A percentile compares a stretch with the other conserved stretches of the same genome.
Conservation (phyloP, 306 rosid species). For the Argentina anserina region DNA sequence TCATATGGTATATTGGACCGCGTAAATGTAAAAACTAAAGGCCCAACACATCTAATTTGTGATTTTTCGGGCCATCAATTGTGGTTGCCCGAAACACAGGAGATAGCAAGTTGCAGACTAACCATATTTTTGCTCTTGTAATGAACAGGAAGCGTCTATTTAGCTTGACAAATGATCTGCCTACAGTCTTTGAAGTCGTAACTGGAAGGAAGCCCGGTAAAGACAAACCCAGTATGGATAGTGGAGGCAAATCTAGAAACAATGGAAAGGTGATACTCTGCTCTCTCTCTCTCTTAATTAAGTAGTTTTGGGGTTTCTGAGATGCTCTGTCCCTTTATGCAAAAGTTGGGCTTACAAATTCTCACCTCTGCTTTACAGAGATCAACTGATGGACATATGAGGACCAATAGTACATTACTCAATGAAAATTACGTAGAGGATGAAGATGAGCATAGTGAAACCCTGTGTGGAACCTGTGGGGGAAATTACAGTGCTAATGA, state of each 20-base stretch:
- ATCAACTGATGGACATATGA: conserved; percentile 40
- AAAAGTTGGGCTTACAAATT: conserved; percentile 10
- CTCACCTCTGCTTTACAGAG: conserved; percentile 35
- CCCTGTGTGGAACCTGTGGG: conserved; percentile 63
- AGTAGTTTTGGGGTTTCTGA: not conserved
- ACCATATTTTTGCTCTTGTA: conserved; percentile 1
- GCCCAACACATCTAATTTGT: not conserved
- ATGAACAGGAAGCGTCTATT: conserved; percentile 53
- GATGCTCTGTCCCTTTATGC: not conserved
- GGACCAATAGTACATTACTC: conserved; percentile 36
- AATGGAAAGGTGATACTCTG: conserved; percentile 41
- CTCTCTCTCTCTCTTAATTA: not conserved
- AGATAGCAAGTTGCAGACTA: not conserved
- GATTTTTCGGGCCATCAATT: not conserved
- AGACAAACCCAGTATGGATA: conserved; percentile 47
- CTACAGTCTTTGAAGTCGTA: conserved; percentile 56
- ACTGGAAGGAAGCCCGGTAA: conserved; percentile 48
- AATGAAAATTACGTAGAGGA: conserved; percentile 46
- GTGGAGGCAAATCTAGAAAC: conserved; percentile 55
- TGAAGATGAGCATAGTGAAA: conserved; percentile 48
- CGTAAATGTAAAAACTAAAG: not conserved
- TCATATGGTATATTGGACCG: not conserved
- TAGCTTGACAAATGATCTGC: conserved; percentile 55
- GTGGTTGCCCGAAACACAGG: not conserved
- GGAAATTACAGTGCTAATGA: conserved; percentile 48